Evolutionary conservation across 2,329 filamentous ascomycete species (phyloP).

Genomic region (Alternaria sp.): DNA sequence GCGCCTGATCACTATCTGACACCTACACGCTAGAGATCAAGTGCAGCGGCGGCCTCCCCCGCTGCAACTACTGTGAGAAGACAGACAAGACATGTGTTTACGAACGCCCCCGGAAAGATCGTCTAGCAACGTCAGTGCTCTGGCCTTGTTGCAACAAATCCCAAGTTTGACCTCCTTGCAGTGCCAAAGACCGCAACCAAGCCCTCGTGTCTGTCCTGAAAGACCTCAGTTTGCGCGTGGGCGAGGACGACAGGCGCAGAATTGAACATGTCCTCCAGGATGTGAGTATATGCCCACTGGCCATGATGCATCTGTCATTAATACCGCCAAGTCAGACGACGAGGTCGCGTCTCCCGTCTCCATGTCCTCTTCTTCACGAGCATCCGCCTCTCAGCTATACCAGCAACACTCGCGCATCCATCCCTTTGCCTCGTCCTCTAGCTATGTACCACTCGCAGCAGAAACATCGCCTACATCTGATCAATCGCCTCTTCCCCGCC

Average conservation of each 20-base stretch:
- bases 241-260: conserved; percentile 19
- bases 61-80: conserved; percentile 43
- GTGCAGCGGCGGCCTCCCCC: conserved; percentile 44
- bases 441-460: not conserved
- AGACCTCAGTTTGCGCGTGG: conserved; percentile 27
- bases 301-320: not conserved
- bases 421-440: not conserved
- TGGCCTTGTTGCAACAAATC: not conserved
- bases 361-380: conserved; percentile 10
- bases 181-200: conserved; percentile 27
- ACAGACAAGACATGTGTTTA: conserved; percentile 40
- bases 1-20: not conserved
- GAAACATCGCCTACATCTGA: not conserved
- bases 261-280: conserved; percentile 25
- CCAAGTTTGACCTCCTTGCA: conserved; percentile 12
- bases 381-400: conserved; percentile 1
- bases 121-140: conserved; percentile 34
- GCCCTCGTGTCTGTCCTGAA: conserved; percentile 23
- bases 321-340: conserved; percentile 14
- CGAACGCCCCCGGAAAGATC: conserved; percentile 40
- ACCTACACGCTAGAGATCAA: conserved; percentile 40
- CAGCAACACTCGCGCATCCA: conserved; percentile 7
- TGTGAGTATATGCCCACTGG: conserved; percentile 9
- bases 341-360: conserved; percentile 3
- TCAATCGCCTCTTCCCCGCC: conserved; percentile 5